phyloP scores from a whole-genome alignment of 2,329 filamentous ascomycete genomes.

The Coniochaeta prunicola region DNA sequence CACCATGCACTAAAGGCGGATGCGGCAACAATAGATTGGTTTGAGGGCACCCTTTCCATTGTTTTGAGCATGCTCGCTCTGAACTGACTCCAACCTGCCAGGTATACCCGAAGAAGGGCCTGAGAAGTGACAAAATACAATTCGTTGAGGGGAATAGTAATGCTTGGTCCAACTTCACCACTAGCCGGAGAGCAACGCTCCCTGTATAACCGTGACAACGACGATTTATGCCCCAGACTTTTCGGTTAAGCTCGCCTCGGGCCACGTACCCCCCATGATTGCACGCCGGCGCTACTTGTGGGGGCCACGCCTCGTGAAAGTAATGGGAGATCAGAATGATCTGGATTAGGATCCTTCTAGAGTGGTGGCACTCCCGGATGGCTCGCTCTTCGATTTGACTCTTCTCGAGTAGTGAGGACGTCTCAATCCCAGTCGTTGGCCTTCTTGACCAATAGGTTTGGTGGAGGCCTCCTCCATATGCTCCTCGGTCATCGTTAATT shows the following conservation, averaged over 20 bases:
- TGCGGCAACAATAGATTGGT: background rate
- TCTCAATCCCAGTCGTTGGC: constrained; percentile 13
- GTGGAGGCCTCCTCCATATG: background rate
- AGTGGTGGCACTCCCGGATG: constrained; percentile 9
- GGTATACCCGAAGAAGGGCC: no score
- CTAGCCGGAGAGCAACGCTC: background rate
- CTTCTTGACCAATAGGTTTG: constrained; percentile 1
- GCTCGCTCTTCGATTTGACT: constrained; percentile 41
- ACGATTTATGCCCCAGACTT: background rate
- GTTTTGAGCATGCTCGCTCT: no score
- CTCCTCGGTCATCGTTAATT: background rate
- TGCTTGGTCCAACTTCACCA: no score
- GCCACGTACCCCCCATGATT: no score
- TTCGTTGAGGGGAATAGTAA: no score
- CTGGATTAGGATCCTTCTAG: background rate
- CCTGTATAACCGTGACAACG: background rate
- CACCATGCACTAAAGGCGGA: background rate
- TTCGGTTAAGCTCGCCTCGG: no score
- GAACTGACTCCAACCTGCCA: no score
- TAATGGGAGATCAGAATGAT: background rate
- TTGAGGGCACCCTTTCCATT: no score
- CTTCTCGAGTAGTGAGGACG: constrained; percentile 32
- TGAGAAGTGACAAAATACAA: no score
- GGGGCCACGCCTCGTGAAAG: no score
- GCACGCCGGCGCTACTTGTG: no score